Evolutionary conservation across 1,139 yeast species (phyloP), one percentile per base, ranked within the genome.

Genomic region (Chernovozyma sophiae-reginae): DNA sequence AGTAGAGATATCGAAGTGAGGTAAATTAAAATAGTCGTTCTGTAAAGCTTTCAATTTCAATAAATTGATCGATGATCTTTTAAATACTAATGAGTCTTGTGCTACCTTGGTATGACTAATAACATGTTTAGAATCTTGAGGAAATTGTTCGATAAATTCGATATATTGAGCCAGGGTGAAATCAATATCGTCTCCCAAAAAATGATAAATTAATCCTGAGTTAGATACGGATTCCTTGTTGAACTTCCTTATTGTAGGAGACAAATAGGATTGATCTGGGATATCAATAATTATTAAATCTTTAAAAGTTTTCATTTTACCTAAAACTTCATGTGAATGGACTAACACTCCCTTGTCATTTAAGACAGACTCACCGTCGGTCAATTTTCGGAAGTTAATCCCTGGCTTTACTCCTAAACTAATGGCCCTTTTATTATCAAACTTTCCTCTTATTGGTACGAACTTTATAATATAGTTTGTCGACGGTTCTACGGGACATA

Each of bases 391-490:
- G 54, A 68, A 86, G 27, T 72, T 55, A 4, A 69, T 63, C 0
- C 95, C 92, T 2, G 77, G 77, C 24, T 81, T 81, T 4, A 92
- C 74, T 0, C 94, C 92, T 20, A 89, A 62, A 26, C 63, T 74
- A 25, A 60, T 66, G 0, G 97, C 97, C 48, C 71, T 78, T 6
- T 66, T 62, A 0, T 78, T 76, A 43, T 79, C 68, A 51, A 94
- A 92, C 51, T 75, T 83, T 0, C 99, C 98, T 48, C 96, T 68
- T 0, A 78, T 65, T 0, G 94, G 81, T 27, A 75, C 65, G 32
- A 86, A 74, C 26, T 78, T 71, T 4, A 92, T 65, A 18, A 85
- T 68, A 56, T 84, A 90, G 45, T 77, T 80, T 24, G 62, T 52
- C 1, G 74, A 56, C 19, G 56, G 49, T 41, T 68, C 74, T 13